These are phyloP conservation scores for Debaryomyces sp. DNA, from an alignment of 1,139 yeast species.

Conservation along the genomic window DNA sequence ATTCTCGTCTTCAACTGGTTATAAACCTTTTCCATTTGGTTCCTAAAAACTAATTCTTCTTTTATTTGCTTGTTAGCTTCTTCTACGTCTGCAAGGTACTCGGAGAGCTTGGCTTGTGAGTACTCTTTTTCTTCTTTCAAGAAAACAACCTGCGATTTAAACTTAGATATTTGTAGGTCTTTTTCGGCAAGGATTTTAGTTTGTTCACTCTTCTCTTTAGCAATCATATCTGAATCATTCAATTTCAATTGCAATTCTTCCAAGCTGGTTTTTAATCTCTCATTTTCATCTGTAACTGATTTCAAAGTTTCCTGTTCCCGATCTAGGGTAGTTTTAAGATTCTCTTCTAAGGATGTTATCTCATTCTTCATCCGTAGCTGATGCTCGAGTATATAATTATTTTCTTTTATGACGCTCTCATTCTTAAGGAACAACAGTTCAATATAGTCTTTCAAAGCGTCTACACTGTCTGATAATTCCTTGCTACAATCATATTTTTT, in stretches of 20 bases:
- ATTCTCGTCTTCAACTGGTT: neutral
- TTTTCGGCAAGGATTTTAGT: neutral
- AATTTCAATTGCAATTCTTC: neutral
- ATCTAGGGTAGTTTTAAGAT: neutral
- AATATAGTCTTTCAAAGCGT: neutral
- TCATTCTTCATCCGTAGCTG: neutral
- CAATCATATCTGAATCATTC: neutral
- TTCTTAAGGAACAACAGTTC: neutral
- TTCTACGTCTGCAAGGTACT: slow-evolving; percentile 4
- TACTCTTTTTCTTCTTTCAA: slow-evolving; percentile 2
- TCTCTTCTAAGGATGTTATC: neutral
- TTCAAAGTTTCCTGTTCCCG: neutral
- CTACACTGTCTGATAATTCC: neutral
- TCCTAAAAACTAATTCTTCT: slow-evolving; percentile 6
- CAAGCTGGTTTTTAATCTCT: neutral
- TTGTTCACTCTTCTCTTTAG: neutral
- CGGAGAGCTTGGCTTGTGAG: neutral
- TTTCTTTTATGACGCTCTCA: neutral
- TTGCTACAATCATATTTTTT: neutral
- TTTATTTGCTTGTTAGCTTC: slow-evolving; percentile 9
- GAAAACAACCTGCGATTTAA: neutral
- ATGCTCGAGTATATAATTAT: neutral
- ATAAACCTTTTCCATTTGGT: neutral
- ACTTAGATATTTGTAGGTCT: neutral
- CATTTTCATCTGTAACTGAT: neutral